A percentile compares a stretch with the other conserved stretches of the same genome.
Conservation (phyloP, 78 protist genomes). For the Speleostelium caveatum region DNA sequence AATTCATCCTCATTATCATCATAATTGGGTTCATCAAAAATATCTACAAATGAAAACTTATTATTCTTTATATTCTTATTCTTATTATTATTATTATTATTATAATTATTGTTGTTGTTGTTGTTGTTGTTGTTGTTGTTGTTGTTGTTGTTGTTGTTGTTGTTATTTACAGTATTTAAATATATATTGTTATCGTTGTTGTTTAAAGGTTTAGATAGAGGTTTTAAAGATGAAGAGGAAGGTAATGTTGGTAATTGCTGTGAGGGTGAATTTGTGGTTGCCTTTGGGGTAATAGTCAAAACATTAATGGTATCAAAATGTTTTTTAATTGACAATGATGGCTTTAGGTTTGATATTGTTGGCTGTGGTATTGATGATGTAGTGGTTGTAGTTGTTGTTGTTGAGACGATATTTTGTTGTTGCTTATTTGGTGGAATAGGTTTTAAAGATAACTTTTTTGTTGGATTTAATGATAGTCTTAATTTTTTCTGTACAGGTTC, state of each 20-base stretch:
- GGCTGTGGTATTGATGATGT: too few relatives aligned
- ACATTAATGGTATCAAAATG: neutral
- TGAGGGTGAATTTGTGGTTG: neutral
- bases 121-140: neutral
- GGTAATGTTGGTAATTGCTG: neutral
- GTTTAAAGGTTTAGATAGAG: neutral
- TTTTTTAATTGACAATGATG: neutral
- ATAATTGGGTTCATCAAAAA: neutral
- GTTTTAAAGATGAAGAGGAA: neutral
- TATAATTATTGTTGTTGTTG: constrained; percentile 3
- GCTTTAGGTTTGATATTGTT: neutral
- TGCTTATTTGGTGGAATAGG: too few relatives aligned
- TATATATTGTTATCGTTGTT: neutral
- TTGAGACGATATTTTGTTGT: too few relatives aligned
- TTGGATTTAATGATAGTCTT: too few relatives aligned
- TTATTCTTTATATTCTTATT: neutral
- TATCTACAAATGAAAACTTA: neutral
- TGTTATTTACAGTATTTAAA: neutral
- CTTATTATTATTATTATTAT: constrained; percentile 1
- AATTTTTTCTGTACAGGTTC: too few relatives aligned
- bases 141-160: neutral
- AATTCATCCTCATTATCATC: neutral
- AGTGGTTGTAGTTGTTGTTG: too few relatives aligned
- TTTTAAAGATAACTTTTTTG: too few relatives aligned
- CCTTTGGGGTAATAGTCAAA: neutral